A percentile compares a stretch with the other conserved stretches of the same genome.
These are phyloP conservation scores for Fusarium xyrophilum DNA, from an alignment of 2,329 filamentous ascomycete genomes.

Conservation along the genomic window DNA sequence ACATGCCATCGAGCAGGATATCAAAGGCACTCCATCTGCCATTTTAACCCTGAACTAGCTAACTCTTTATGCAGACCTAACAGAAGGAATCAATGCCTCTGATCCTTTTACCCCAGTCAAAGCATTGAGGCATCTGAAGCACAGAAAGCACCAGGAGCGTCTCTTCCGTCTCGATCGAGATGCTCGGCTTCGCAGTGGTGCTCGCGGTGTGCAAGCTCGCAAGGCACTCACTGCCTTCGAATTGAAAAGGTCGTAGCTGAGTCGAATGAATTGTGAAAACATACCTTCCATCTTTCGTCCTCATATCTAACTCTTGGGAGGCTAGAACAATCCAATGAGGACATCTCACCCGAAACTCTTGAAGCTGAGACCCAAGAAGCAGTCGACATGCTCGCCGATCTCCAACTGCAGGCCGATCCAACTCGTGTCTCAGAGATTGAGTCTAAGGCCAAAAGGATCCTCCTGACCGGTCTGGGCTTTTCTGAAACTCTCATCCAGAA, in stretches of 20 bases:
- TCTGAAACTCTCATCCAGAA: conserved; percentile 65
- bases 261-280: conserved; percentile 58
- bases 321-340: conserved; percentile 59
- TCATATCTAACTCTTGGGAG: conserved; percentile 38
- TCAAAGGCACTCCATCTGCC: conserved; percentile 55
- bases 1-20: conserved; percentile 66
- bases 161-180: conserved; percentile 76
- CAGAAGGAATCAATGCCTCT: conserved; percentile 63
- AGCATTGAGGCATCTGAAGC: conserved; percentile 66
- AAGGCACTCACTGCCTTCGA: conserved; percentile 76
- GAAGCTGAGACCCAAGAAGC: conserved; percentile 73
- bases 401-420: conserved; percentile 73
- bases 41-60: neutral
- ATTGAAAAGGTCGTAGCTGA: conserved; percentile 71
- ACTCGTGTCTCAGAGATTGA: conserved; percentile 70
- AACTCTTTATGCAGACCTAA: conserved; percentile 54
- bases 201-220: conserved; percentile 75
- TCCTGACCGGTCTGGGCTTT: conserved; percentile 76
- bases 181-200: conserved; percentile 75
- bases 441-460: conserved; percentile 68
- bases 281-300: accelerated
- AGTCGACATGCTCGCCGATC: conserved; percentile 70
- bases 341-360: conserved; percentile 63
- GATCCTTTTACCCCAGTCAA: conserved; percentile 65
- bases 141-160: conserved; percentile 67